These are phyloP conservation scores for Rhizophora apiculata DNA, from an alignment of 345 rosid genomes.

Conservation along the genomic window DNA sequence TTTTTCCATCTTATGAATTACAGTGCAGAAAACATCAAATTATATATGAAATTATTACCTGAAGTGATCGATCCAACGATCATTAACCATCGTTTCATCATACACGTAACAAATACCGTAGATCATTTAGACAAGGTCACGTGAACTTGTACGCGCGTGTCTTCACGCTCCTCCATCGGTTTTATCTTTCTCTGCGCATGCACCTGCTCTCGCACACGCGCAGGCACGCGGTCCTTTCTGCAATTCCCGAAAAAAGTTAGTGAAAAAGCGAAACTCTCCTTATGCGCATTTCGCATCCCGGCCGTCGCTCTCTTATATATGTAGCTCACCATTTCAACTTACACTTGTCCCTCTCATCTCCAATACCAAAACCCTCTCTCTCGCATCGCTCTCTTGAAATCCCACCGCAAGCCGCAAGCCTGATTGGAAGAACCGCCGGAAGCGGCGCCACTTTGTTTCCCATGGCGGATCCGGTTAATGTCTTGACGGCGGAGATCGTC, in stretches of 20 bases:
- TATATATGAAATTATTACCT: too few species aligned
- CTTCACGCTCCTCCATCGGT: too few species aligned
- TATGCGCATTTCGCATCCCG: not conserved
- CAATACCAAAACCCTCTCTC: not conserved
- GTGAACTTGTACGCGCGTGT: too few species aligned
- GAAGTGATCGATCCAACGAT: too few species aligned
- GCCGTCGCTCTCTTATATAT: not conserved
- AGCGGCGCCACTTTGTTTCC: constrained; percentile 5
- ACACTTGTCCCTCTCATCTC: not conserved
- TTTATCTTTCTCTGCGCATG: not conserved
- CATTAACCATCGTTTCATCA: too few species aligned
- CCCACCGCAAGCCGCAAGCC: not conserved
- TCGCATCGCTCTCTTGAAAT: not conserved
- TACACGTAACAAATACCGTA: too few species aligned
- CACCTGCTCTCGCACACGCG: not conserved
- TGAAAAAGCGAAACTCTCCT: not conserved
- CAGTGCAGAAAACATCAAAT: too few species aligned
- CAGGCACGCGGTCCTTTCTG: too few species aligned
- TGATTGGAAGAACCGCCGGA: not conserved
- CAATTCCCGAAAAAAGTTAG: too few species aligned
- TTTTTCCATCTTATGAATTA: too few species aligned
- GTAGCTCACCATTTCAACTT: too few species aligned
- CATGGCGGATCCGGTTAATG: constrained; percentile 44
- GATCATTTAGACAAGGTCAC: too few species aligned
- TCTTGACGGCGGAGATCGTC: constrained; percentile 23